phyloP scores from a whole-genome alignment of 2,329 filamentous ascomycete genomes.

The Pseudogymnoascus sp. region DNA sequence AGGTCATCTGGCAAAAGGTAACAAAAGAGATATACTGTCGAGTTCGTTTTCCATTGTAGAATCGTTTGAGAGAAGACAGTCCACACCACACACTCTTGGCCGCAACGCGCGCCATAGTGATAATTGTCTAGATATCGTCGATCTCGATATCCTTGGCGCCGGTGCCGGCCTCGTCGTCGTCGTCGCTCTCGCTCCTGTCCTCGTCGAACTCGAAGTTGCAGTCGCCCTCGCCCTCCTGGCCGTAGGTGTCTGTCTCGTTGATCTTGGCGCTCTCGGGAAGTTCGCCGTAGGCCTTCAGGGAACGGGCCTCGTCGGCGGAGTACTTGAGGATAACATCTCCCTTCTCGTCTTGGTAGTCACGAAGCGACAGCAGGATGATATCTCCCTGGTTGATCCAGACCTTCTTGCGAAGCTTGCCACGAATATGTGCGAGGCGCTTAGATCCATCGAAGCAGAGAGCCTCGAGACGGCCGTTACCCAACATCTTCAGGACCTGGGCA shows the following conservation, averaged over 20 bases:
- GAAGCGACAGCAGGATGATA: conserved; percentile 80
- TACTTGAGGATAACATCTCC: conserved; percentile 93
- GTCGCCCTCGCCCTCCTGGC: conserved; percentile 87
- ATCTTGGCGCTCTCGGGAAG: conserved; percentile 97
- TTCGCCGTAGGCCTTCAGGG: conserved; percentile 94
- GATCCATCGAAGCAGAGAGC: conserved; percentile 88
- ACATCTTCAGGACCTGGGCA: conserved; percentile 88
- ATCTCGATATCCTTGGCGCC: conserved; percentile 82
- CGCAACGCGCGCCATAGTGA: neutral
- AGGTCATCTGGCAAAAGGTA: conserved; percentile 21
- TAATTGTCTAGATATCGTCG: conserved; percentile 71
- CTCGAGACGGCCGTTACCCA: conserved; percentile 89
- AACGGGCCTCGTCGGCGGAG: conserved; percentile 88
- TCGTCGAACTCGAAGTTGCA: conserved; percentile 99
- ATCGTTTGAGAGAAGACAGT: conserved; percentile 61
- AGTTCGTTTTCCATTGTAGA: conserved; percentile 24
- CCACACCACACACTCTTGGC: conserved; percentile 25
- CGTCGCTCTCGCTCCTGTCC: conserved; percentile 58
- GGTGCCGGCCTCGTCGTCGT: conserved; percentile 45
- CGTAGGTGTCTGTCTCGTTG: conserved; percentile 96
- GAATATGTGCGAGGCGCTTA: conserved; percentile 75
- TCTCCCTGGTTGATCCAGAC: conserved; percentile 99
- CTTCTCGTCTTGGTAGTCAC: conserved; percentile 92
- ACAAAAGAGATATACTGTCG: conserved; percentile 29
- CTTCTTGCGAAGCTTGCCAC: conserved; percentile 98